Evolutionary conservation across 2,329 filamentous ascomycete genomes (phyloP).

Genomic region (Aspergillus carbonarius): DNA sequence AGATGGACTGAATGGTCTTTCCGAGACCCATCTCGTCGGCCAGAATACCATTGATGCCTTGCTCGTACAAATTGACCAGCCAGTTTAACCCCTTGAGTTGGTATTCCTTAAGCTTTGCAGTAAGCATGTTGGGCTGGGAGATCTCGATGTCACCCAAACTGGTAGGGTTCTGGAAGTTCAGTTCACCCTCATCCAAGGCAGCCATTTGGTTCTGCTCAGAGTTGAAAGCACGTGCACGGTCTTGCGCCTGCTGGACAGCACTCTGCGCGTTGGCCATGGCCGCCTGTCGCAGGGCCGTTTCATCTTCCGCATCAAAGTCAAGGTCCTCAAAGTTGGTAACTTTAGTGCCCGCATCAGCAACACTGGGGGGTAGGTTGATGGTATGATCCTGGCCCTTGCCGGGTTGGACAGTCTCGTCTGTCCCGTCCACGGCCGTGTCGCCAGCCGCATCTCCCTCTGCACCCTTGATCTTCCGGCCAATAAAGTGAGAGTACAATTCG

Average conservation of each 20-base stretch:
- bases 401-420: conserved; percentile 44
- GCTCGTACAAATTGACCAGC: conserved; percentile 98
- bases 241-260: conserved; percentile 89
- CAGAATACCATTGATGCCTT: conserved; percentile 98
- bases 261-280: conserved; percentile 95
- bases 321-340: conserved; percentile 93
- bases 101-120: conserved; percentile 95
- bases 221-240: conserved; percentile 92
- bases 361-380: conserved; percentile 49
- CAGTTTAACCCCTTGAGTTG: conserved; percentile 99
- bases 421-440: conserved; percentile 67
- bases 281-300: conserved; percentile 73
- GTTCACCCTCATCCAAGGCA: conserved; percentile 88
- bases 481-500: conserved; percentile 98
- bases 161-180: conserved; percentile 99
- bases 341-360: conserved; percentile 59
- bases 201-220: conserved; percentile 64
- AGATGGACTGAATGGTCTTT: conserved; percentile 98
- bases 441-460: conserved; percentile 93
- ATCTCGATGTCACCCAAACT: conserved; percentile 93
- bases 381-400: conserved; percentile 40
- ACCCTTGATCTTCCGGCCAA: conserved; percentile 98
- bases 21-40: conserved; percentile 99
- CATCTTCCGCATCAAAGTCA: conserved; percentile 93
- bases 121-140: conserved; percentile 89